phyloP scores from a whole-genome alignment of 192 early-diverging fungal genomes.

The Linnemannia elongata region DNA sequence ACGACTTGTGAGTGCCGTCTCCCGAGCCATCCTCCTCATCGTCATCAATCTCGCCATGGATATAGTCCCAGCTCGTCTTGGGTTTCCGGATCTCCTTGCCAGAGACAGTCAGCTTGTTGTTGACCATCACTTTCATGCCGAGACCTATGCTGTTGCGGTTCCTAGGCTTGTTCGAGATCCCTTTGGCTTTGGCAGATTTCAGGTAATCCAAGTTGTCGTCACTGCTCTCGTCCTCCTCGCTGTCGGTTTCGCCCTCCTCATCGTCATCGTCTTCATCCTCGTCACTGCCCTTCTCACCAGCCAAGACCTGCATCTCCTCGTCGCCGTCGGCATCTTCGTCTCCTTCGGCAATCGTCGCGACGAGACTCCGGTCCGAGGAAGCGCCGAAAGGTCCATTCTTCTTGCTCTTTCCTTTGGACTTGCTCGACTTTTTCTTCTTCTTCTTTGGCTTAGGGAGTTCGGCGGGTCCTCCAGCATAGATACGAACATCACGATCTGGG shows the following conservation, averaged over 20 bases:
- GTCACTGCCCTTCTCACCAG: constrained; percentile 25
- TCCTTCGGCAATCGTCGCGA: constrained; percentile 37
- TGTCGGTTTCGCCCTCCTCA: constrained; percentile 27
- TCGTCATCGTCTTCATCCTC: constrained; percentile 41
- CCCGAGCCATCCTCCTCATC: constrained; percentile 34
- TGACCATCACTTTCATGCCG: constrained; percentile 56
- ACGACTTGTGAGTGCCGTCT: constrained; percentile 15
- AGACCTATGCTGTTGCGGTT: constrained; percentile 55
- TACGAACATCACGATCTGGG: constrained; percentile 45
- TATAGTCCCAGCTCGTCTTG: constrained; percentile 54
- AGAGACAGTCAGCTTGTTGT: constrained; percentile 44
- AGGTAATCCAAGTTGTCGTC: constrained; percentile 37
- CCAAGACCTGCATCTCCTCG: constrained; percentile 26
- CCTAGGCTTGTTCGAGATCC: constrained; percentile 31
- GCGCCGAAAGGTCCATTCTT: constrained; percentile 5
- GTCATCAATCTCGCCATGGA: constrained; percentile 46
- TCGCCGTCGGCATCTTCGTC: constrained; percentile 41
- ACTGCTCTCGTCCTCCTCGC: constrained; percentile 17
- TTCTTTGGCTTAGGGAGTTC: constrained; percentile 51
- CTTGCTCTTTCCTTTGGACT: constrained; percentile 30
- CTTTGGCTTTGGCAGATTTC: constrained; percentile 31
- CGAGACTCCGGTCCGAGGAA: constrained; percentile 11
- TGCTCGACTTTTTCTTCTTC: constrained; percentile 50
- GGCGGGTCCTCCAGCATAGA: constrained; percentile 48
- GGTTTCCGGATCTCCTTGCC: constrained; percentile 55